phyloP scores from a whole-genome alignment of 306 rosid species.

The Glycine latifolia region DNA sequence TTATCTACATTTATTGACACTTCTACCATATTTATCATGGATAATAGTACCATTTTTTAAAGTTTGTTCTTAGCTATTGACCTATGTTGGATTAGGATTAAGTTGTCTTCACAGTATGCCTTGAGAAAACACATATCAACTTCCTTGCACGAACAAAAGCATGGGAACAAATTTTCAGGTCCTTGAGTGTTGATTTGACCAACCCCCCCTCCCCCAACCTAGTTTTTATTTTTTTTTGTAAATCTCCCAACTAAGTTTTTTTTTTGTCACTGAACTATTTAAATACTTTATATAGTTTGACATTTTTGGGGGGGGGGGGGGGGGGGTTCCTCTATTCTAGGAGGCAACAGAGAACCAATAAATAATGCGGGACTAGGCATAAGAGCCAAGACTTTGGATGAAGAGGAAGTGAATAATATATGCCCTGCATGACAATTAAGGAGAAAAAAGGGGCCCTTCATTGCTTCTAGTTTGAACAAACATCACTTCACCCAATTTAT shows the following conservation, averaged over 20 bases:
- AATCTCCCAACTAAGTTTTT: too few relatives aligned
- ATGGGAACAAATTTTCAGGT: background rate
- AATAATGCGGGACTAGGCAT: conserved; percentile 22
- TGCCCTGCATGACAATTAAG: conserved; percentile 27
- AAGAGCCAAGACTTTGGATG: conserved; percentile 35
- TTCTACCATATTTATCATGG: background rate
- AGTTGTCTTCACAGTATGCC: background rate
- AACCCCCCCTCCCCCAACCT: too few relatives aligned
- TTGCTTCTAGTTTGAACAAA: conserved; percentile 39
- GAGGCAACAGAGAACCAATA: conserved; percentile 17
- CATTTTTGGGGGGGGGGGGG: background rate
- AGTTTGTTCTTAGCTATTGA: background rate
- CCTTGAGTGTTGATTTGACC: too few relatives aligned
- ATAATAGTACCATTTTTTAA: background rate
- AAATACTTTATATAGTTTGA: background rate
- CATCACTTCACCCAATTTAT: conserved; percentile 39
- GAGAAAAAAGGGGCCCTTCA: conserved; percentile 20
- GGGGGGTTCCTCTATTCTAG: background rate
- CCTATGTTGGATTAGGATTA: background rate
- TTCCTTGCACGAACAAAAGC: conserved; percentile 32
- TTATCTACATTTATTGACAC: too few relatives aligned
- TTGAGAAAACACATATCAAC: conserved; percentile 5
- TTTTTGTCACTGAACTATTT: background rate
- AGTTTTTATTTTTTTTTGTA: too few relatives aligned
- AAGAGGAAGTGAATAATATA: conserved; percentile 25